These are phyloP conservation scores for Botrytis pseudocinerea DNA, from an alignment of 2,329 filamentous ascomycete genomes.

Conservation along the genomic window DNA sequence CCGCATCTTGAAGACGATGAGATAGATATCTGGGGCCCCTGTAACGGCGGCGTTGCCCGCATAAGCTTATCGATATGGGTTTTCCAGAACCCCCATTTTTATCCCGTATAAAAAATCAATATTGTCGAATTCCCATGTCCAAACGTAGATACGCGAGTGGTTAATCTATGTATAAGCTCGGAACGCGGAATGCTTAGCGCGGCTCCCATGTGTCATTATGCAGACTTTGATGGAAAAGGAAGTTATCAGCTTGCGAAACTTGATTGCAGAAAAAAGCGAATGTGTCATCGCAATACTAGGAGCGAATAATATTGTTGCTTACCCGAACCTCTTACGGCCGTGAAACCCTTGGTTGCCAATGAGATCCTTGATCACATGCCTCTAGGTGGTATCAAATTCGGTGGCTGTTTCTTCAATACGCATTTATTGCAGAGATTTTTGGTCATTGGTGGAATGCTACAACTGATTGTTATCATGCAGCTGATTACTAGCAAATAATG, in stretches of 20 bases:
- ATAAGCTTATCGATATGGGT: neutral
- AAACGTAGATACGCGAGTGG: neutral
- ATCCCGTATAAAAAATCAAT: neutral
- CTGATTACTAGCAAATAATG: neutral
- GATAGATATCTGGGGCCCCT: neutral
- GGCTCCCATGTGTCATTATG: neutral
- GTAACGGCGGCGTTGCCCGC: neutral
- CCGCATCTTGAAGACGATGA: neutral
- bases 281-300: neutral
- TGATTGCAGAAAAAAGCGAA: neutral
- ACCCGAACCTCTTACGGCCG: neutral
- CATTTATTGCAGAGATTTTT: neutral
- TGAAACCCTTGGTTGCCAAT: neutral
- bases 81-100: neutral
- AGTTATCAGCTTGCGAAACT: neutral
- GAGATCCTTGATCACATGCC: neutral
- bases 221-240: neutral
- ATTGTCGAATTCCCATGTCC: neutral
- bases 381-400: neutral
- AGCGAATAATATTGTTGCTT: neutral
- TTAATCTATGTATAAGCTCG: neutral
- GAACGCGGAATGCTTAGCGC: neutral
- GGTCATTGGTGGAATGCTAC: neutral
- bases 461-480: neutral
- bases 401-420: neutral